phyloP scores from a whole-genome alignment of 768 basidiomycete genomes.

The Lentinula raphanica region DNA sequence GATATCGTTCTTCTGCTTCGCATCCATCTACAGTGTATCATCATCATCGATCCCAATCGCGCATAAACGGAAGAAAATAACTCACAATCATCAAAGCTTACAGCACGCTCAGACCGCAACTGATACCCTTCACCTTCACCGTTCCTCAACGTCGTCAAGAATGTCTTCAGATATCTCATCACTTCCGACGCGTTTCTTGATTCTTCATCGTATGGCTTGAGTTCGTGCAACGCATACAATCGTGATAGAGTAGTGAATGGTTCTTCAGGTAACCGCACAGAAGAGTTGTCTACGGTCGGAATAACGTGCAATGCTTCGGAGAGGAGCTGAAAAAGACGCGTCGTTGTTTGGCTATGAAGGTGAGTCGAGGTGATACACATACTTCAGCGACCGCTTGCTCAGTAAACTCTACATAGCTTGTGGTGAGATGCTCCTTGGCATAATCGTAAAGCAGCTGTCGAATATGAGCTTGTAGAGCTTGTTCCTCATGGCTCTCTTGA shows the following conservation, averaged over 20 bases:
- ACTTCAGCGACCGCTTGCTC: conserved; percentile 44
- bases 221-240: conserved; percentile 25
- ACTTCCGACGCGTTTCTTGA: conserved; percentile 32
- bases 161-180: conserved; percentile 26
- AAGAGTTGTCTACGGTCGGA: conserved; percentile 45
- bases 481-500: neutral
- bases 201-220: conserved; percentile 37
- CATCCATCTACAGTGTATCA: conserved; percentile 18
- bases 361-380: conserved; percentile 13
- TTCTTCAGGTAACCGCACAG: conserved; percentile 48
- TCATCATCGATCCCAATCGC: neutral
- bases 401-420: conserved; percentile 51
- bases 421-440: conserved; percentile 45
- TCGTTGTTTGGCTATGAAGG: neutral
- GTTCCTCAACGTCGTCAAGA: conserved; percentile 1
- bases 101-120: conserved; percentile 32
- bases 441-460: conserved; percentile 52
- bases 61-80: neutral
- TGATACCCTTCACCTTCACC: too few species aligned
- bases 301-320: conserved; percentile 35
- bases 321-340: conserved; percentile 28
- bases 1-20: conserved; percentile 29
- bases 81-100: conserved; percentile 32
- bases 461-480: conserved; percentile 38
- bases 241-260: conserved; percentile 43